A percentile compares a stretch with the other conserved stretches of the same genome.
phyloP scores from a whole-genome alignment of 2,329 filamentous ascomycete genomes.

The Fusarium miscanthi region DNA sequence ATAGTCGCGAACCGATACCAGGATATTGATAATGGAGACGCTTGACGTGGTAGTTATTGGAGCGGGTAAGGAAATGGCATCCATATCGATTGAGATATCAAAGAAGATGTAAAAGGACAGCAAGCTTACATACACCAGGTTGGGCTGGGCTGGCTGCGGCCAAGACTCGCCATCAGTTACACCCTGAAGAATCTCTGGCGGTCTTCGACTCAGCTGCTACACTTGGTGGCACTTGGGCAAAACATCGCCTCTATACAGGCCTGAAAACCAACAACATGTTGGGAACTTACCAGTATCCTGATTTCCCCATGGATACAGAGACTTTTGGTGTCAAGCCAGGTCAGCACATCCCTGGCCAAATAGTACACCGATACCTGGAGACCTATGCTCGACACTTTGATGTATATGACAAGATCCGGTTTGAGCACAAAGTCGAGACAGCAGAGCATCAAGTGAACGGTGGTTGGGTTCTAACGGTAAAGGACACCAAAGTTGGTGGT shows the following conservation, averaged over 20 bases:
- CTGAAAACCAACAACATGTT: slow-evolving; percentile 80
- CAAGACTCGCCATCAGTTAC: slow-evolving; percentile 69
- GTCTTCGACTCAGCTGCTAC: slow-evolving; percentile 68
- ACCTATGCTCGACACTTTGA: slow-evolving; percentile 58
- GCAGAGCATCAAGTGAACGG: slow-evolving; percentile 56
- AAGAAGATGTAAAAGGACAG: not conserved
- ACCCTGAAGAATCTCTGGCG: slow-evolving; percentile 66
- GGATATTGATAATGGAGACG: slow-evolving; percentile 51
- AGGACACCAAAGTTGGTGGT: slow-evolving; percentile 15
- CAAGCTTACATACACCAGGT: slow-evolving; percentile 33
- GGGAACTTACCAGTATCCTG: slow-evolving; percentile 78
- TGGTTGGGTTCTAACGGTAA: slow-evolving; percentile 53
- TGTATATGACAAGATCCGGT: slow-evolving; percentile 55
- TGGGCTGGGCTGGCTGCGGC: slow-evolving; percentile 68
- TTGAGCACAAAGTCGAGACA: slow-evolving; percentile 52
- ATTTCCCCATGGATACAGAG: slow-evolving; percentile 74
- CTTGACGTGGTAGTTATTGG: slow-evolving; percentile 62
- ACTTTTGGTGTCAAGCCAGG: slow-evolving; percentile 60
- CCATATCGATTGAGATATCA: not conserved
- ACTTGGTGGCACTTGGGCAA: slow-evolving; percentile 77
- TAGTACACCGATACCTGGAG: slow-evolving; percentile 60
- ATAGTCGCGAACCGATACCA: not conserved
- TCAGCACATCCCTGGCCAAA: slow-evolving; percentile 60
- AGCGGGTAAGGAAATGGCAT: slow-evolving; percentile 58
- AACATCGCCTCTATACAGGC: slow-evolving; percentile 73